Percentiles rank a stretch among this genome's conserved stretches.
Conservation (phyloP, 805 yeast genomes). For the Sporopachydermia lactativora region DNA sequence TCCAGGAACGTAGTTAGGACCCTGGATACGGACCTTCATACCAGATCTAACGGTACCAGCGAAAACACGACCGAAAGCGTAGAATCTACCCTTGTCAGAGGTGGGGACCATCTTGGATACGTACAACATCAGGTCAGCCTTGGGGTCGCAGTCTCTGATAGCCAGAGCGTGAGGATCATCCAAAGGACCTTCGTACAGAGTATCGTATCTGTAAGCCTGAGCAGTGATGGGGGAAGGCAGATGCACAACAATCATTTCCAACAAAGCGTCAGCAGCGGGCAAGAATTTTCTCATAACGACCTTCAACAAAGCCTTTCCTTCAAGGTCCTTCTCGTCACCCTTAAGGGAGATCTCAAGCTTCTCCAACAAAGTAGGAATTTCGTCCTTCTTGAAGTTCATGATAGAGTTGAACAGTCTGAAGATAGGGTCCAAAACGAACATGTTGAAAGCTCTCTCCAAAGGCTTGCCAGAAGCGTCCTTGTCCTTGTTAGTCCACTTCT, state of each 20-base stretch:
- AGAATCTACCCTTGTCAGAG: slow-evolving; percentile 99
- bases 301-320: slow-evolving; percentile 97
- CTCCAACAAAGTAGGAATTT: slow-evolving; percentile 80
- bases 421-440: slow-evolving; percentile 97
- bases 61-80: slow-evolving; percentile 99
- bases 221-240: slow-evolving; percentile 99
- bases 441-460: slow-evolving; percentile 98
- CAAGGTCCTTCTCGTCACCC: slow-evolving; percentile 95
- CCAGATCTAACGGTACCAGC: slow-evolving; percentile 99
- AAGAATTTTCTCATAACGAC: slow-evolving; percentile 98
- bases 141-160: slow-evolving; percentile 97
- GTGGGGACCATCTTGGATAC: slow-evolving; percentile 99
- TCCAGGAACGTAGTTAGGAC: slow-evolving; percentile 99
- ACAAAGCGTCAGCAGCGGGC: slow-evolving; percentile 99
- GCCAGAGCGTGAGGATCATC: slow-evolving; percentile 84
- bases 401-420: slow-evolving; percentile 93
- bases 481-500: slow-evolving; percentile 95
- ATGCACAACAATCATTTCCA: slow-evolving; percentile 97
- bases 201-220: slow-evolving; percentile 97
- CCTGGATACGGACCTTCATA: slow-evolving; percentile 98
- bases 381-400: slow-evolving; percentile 99
- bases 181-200: slow-evolving; percentile 97
- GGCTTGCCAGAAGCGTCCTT: slow-evolving; percentile 91
- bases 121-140: slow-evolving; percentile 96
- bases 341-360: slow-evolving; percentile 90